These are phyloP conservation scores for Chlorociboria aeruginascens DNA, from an alignment of 495 filamentous ascomycete genomes.

Conservation along the genomic window DNA sequence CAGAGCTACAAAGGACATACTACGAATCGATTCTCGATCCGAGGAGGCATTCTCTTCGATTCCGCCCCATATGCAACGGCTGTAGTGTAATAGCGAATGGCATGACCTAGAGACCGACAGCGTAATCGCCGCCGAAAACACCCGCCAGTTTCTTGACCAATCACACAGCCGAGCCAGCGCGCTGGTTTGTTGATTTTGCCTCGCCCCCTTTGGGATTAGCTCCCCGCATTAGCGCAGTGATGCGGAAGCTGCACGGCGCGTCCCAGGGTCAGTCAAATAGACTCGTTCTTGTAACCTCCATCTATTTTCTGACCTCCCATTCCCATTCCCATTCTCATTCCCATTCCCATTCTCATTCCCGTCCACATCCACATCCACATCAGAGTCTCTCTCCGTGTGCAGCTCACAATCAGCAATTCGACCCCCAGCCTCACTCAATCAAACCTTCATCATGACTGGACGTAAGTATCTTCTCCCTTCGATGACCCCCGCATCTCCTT, in stretches of 20 bases:
- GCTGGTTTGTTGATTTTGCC: conserved; percentile 6
- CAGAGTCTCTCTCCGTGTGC: neutral
- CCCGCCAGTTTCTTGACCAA: neutral
- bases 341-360: conserved; percentile 4
- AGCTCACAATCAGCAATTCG: neutral
- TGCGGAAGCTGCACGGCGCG: conserved; percentile 10
- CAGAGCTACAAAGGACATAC: no score
- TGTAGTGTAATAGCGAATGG: no score
- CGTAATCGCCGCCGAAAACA: no score
- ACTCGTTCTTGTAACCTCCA: conserved; percentile 2
- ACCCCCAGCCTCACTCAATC: neutral
- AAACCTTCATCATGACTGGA: conserved; percentile 21
- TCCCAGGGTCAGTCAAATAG: conserved; percentile 15
- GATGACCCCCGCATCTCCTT: neutral
- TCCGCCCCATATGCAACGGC: neutral
- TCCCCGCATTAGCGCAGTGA: conserved; percentile 5
- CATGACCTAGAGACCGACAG: no score
- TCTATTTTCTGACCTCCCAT: neutral
- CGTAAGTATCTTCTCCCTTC: conserved; percentile 11
- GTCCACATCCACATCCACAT: conserved; percentile 7
- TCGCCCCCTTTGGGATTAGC: conserved; percentile 8
- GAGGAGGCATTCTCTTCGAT: no score
- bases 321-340: neutral
- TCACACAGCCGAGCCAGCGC: neutral
- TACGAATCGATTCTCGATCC: no score